Evolutionary conservation across 1,139 yeast species (phyloP).

Genomic region (Hemisphaericaspora lyxosophila): DNA sequence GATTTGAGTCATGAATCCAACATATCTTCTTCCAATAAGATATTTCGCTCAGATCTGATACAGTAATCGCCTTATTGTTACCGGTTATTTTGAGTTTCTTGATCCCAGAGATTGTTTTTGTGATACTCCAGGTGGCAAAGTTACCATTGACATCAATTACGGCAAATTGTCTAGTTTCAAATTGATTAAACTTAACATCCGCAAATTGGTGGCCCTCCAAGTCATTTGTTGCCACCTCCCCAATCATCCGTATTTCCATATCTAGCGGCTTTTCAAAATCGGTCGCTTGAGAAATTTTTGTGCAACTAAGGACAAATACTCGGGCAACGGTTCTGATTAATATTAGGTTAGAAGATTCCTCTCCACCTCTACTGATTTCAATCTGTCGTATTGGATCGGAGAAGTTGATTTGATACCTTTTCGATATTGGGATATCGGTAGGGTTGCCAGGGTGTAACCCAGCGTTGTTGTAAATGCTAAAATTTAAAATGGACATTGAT

Average conservation of each 20-base stretch:
- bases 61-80: conserved; percentile 12
- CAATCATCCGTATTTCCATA: conserved; percentile 21
- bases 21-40: conserved; percentile 55
- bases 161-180: conserved; percentile 37
- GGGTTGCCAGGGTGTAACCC: conserved; percentile 13
- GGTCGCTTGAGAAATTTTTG: conserved; percentile 6
- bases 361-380: conserved; percentile 15
- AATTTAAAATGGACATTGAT: conserved; percentile 27
- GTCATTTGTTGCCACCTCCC: conserved; percentile 20
- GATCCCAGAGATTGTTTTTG: conserved; percentile 8
- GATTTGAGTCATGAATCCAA: conserved; percentile 40
- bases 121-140: conserved; percentile 42
- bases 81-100: not conserved
- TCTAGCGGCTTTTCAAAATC: conserved; percentile 5
- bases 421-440: conserved; percentile 7
- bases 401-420: conserved; percentile 25
- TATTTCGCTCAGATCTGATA: conserved; percentile 48
- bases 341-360: conserved; percentile 8
- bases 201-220: conserved; percentile 39
- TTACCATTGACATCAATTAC: conserved; percentile 55
- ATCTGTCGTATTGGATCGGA: conserved; percentile 44
- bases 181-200: conserved; percentile 46
- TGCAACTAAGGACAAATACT: conserved; percentile 27
- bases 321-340: conserved; percentile 23
- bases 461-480: conserved; percentile 19